These are phyloP conservation scores for Daldinia concentrica DNA, from an alignment of 495 filamentous ascomycete genomes.

Conservation along the genomic window DNA sequence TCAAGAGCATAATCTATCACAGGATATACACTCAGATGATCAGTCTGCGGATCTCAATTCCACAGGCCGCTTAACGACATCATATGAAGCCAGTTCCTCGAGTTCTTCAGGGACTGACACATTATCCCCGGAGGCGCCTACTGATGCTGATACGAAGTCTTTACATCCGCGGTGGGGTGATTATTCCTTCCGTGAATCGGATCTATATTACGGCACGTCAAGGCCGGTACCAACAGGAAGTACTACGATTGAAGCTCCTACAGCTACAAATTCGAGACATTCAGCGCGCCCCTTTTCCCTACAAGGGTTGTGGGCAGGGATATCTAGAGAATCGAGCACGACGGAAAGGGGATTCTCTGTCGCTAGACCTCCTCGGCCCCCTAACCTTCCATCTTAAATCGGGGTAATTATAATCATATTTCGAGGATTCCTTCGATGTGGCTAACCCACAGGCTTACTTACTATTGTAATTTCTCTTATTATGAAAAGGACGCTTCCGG, in stretches of 20 bases:
- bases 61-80: not conserved
- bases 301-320: not conserved
- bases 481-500: no score
- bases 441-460: no score
- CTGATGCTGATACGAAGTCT: conserved; percentile 53
- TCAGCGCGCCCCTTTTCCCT: not conserved
- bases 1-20: not conserved
- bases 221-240: not conserved
- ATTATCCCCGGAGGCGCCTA: not conserved
- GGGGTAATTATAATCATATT: not conserved
- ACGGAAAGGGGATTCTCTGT: not conserved
- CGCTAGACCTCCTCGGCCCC: not conserved
- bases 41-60: not conserved
- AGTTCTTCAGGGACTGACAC: not conserved
- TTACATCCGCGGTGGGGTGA: conserved; percentile 30
- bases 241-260: not conserved
- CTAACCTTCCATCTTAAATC: not conserved
- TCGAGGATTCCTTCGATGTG: no score
- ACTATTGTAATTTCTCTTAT: no score
- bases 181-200: conserved; percentile 34
- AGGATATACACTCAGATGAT: not conserved
- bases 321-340: not conserved
- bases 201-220: conserved; percentile 24
- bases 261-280: not conserved
- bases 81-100: not conserved